phyloP scores from a whole-genome alignment of 78 protist genomes.

The Dictyostelium brefeldianum region DNA sequence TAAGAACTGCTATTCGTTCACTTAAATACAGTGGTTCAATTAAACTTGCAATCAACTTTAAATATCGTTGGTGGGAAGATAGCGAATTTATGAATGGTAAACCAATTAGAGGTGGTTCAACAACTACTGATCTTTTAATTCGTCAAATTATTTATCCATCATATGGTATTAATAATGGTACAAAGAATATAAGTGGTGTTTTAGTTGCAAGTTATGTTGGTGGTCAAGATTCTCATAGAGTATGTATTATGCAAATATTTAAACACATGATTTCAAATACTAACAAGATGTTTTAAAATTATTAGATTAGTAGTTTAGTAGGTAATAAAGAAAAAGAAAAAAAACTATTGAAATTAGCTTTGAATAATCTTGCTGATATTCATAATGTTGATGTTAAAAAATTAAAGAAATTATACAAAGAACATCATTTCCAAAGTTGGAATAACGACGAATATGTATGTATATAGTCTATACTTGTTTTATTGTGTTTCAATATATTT shows the following conservation, averaged over 20 bases:
- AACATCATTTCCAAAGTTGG: not conserved
- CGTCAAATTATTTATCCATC: slow-evolving; percentile 55
- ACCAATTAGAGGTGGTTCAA: slow-evolving; percentile 31
- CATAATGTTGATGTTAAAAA: not conserved
- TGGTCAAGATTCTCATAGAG: slow-evolving; percentile 6
- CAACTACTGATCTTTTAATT: slow-evolving; percentile 40
- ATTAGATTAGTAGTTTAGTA: not conserved
- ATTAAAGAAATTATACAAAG: not conserved
- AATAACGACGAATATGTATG: not conserved
- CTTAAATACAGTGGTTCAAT: slow-evolving; percentile 1
- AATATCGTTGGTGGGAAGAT: slow-evolving; percentile 61
- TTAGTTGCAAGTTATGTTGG: slow-evolving; percentile 17
- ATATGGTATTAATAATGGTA: slow-evolving; percentile 24
- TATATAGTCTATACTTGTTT: too few species aligned
- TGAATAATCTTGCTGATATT: slow-evolving; percentile 4
- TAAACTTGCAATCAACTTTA: slow-evolving; percentile 18
- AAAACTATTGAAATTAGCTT: not conserved
- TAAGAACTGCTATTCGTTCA: slow-evolving; percentile 5
- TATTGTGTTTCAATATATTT: too few species aligned
- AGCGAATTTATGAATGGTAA: slow-evolving; percentile 30
- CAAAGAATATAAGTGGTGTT: not conserved
- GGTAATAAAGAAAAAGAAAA: not conserved
- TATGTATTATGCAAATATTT: not conserved
- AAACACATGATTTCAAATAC: not conserved
- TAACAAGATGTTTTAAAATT: not conserved